Evolutionary conservation across 164 flowering plant genomes (phyloP), one percentile per base, ranked within the genome.

Genomic region (Amborella trichopoda): DNA sequence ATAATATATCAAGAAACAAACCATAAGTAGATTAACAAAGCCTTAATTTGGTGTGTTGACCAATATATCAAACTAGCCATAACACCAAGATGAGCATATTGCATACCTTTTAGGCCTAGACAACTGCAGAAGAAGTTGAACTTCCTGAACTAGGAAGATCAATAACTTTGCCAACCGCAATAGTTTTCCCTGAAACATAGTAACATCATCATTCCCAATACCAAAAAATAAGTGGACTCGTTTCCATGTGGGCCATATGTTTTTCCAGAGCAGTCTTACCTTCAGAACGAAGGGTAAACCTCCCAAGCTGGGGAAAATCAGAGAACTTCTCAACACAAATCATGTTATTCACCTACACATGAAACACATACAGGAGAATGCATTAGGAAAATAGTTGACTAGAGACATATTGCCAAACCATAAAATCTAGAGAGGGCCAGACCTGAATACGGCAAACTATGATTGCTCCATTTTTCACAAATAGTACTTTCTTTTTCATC

Each of bases 271-370:
- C n/a, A 28, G 48, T 41, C 24, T 56, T 46, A 91, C 99, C 99
- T 81, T 93, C 99, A 32, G 95, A 75, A 1, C 96, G 88, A 63
- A 93, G 94, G 25, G 96, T 93, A 52, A 93, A 93, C 63, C 99
- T 75, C 46, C 99, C 99, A 39, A 93, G 96, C 66, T 93, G 99
- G 19, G 91, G 70, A 45, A 84, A 78, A 48, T 93, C 96, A 34
- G 83, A 32, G 57, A 84, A 93, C 54, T 68, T 93, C 76, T 93
- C 99, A 22, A 85, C 26, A 53, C 95, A 88, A 33, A 93, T 93
- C 58, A 68, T 16, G 52, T 78, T 88, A 55, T 65, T 80, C 23
- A 83, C 94, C 99, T 93, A 66, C 41, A 38, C 41, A 38, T 1
- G 20, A 13, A n/a, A 16, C 41, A 11, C 16, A 38, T 22, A 38